Evolutionary conservation across 768 basidiomycete species (phyloP).

Genomic region (Leccinum broughii): DNA sequence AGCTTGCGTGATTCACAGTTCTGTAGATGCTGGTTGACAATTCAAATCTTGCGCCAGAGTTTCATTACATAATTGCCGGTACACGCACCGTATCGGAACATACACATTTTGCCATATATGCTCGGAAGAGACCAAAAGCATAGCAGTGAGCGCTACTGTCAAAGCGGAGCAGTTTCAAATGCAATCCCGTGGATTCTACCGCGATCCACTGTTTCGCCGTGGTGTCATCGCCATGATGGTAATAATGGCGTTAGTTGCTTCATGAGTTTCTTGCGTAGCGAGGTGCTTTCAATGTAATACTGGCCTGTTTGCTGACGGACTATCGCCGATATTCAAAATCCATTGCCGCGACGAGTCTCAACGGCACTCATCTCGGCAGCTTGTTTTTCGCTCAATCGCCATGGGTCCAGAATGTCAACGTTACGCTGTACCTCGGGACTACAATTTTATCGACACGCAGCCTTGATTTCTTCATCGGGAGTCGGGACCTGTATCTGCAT

Average conservation of each 20-base stretch:
- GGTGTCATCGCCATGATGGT: background rate
- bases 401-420: background rate
- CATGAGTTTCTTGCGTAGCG: background rate
- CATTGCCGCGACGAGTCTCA: background rate
- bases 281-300: background rate
- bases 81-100: background rate
- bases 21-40: background rate
- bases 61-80: background rate
- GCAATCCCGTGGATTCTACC: background rate
- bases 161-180: background rate
- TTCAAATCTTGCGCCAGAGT: background rate
- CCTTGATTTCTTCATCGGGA: too few relatives aligned
- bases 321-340: background rate
- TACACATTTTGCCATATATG: background rate
- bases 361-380: background rate
- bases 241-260: background rate
- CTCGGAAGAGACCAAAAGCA: background rate
- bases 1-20: too few relatives aligned
- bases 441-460: too few relatives aligned
- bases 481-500: too few relatives aligned
- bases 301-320: background rate
- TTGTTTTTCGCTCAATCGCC: background rate
- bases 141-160: background rate
- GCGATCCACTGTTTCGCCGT: background rate
- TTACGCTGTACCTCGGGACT: too few relatives aligned